These are phyloP conservation scores for Leishmania turanica DNA, from an alignment of 208 protist species.

Conservation along the genomic window DNA sequence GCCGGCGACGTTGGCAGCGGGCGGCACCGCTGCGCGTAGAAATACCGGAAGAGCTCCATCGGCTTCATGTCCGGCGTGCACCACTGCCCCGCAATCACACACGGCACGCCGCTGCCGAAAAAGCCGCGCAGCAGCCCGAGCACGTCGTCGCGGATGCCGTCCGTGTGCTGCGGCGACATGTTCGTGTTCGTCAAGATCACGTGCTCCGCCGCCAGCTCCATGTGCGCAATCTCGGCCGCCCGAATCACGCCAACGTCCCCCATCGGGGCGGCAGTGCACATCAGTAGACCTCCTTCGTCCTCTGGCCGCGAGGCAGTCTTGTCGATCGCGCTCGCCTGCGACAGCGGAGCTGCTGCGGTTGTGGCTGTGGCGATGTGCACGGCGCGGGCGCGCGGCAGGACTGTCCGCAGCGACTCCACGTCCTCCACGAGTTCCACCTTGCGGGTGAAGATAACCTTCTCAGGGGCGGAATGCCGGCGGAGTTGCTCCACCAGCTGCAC, in stretches of 20 bases:
- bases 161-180: conserved; percentile 49
- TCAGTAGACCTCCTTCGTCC: conserved; percentile 31
- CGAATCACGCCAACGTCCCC: conserved; percentile 57
- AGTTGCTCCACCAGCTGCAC: conserved; percentile 20
- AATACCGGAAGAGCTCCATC: conserved; percentile 68
- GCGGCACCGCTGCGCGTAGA: conserved; percentile 65
- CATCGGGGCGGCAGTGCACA: conserved; percentile 23
- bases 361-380: conserved; percentile 41
- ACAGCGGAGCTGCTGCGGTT: conserved; percentile 17
- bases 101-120: conserved; percentile 73
- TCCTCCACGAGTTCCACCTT: conserved; percentile 57
- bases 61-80: conserved; percentile 92
- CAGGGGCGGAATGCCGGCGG: neutral
- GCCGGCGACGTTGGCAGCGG: conserved; percentile 6
- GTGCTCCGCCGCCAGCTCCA: conserved; percentile 85
- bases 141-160: conserved; percentile 59
- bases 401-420: conserved; percentile 44
- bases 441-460: conserved; percentile 30
- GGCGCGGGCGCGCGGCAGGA: conserved; percentile 47
- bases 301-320: conserved; percentile 13
- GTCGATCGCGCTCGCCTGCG: conserved; percentile 7
- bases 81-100: conserved; percentile 84
- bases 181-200: conserved; percentile 85
- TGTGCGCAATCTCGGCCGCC: conserved; percentile 67
- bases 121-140: conserved; percentile 73